Base-by-base conservation (phyloP, 1,284 basidiomycete species). In the Heterobasidion annosum region DNA sequence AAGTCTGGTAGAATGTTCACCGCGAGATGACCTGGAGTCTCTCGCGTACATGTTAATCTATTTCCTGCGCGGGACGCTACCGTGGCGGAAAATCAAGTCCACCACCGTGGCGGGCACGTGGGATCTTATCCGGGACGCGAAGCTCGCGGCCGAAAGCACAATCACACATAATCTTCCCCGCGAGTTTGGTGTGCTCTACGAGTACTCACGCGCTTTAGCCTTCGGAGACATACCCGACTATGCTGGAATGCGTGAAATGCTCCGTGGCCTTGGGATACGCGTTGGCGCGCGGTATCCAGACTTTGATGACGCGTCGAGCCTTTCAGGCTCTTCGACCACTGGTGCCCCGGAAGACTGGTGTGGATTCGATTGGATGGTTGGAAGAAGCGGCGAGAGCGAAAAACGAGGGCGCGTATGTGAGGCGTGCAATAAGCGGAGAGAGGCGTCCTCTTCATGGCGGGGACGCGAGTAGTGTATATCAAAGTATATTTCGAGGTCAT, bases 211-310 rank as follows among this genome's bases (percentile, higher is more conserved):
- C 48, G 86, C 83, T 7, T 82, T 96, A 47, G 86, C 89, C 58
- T 96, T 94, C 64, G 91, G 92, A 65, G 93, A 96, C 72, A 78
- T 89, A 50, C 91, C 91, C 12, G 93, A 97, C 72, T 96, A 95
- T 67, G 87, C 85, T 51, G 93, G 91, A 55, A 75, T 95, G 19
- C 78, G 92, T 54, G 82, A 82, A 59, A 78, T 94, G 53, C 93
- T 96, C 75, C 78, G 83, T 37, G 87, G 80, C 25, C 66, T 71
- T 6, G 69, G 67, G 4, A 62, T 66, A 35, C 61, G 62, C 32
- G 54, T 55, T 16, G 60, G 60, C 35, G 60, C 53, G 25, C 54
- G 53, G 13, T 61, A 61, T 43, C 60, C 59, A 4, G 53, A 51
- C 8, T 37, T 42, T 9, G 54, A 57, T 8, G 60, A 61, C 12